phyloP scores from a whole-genome alignment of 305 asterid species.

The Withania somnifera region DNA sequence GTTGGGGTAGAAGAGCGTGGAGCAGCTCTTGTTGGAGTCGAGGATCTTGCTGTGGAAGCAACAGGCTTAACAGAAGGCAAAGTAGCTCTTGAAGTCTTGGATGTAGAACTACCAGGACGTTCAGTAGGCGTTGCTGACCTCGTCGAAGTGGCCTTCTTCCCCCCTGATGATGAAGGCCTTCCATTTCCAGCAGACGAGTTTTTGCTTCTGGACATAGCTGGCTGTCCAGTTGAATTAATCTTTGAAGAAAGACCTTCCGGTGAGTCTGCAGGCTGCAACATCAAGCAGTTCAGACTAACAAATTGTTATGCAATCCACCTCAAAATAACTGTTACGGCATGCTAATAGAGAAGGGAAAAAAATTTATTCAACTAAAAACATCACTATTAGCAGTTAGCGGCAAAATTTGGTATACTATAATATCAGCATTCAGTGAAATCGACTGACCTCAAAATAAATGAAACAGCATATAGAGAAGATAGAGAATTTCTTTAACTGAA shows the following conservation, averaged over 20 bases:
- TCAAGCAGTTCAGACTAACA: conserved; percentile 5
- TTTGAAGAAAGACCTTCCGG: conserved; percentile 3
- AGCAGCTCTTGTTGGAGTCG: conserved; percentile 34
- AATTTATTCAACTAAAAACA: not conserved
- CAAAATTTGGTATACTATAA: not conserved
- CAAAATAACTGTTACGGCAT: not conserved
- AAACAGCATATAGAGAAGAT: not conserved
- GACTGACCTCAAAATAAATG: not conserved
- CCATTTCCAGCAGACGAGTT: conserved; percentile 13
- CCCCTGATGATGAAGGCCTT: conserved; percentile 28
- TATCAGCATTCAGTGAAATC: not conserved
- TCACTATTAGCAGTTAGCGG: not conserved
- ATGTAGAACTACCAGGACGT: conserved; percentile 15
- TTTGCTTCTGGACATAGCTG: conserved; percentile 4
- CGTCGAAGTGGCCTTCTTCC: conserved; percentile 15
- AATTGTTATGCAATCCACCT: not conserved
- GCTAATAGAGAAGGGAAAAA: not conserved
- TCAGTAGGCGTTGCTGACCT: conserved; percentile 43
- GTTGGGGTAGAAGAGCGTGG: conserved; percentile 43
- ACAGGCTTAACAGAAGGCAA: conserved; percentile 25
- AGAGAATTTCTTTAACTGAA: not conserved
- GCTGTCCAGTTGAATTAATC: conserved; percentile 2
- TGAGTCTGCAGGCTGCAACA: conserved; percentile 28
- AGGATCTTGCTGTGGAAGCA: conserved; percentile 32
- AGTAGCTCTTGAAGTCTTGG: conserved; percentile 28